Evolutionary conservation across 768 basidiomycete genomes (phyloP).

Genomic region (Podaxis sp.): DNA sequence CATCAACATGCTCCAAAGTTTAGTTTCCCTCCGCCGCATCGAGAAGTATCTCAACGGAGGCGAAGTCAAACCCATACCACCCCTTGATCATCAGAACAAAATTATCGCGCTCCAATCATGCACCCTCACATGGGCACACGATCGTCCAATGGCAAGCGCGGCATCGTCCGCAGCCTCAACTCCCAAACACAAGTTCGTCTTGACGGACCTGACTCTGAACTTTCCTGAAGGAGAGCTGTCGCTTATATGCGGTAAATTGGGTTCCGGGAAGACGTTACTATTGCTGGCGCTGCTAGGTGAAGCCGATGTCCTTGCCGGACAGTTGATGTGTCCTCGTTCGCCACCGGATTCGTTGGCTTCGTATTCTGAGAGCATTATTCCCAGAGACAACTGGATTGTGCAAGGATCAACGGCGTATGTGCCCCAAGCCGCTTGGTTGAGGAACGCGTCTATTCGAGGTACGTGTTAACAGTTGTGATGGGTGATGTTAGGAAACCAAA

Average conservation of each 20-base stretch:
- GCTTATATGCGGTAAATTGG: conserved; percentile 85
- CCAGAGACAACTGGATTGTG: conserved; percentile 70
- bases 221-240: conserved; percentile 81
- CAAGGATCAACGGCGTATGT: conserved; percentile 82
- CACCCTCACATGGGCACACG: conserved; percentile 88
- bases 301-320: conserved; percentile 79
- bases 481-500: background rate
- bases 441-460: conserved; percentile 61
- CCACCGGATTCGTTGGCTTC: conserved; percentile 73
- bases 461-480: background rate
- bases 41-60: conserved; percentile 80
- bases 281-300: conserved; percentile 85
- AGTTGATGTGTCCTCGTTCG: conserved; percentile 78
- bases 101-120: conserved; percentile 77
- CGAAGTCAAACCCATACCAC: conserved; percentile 65
- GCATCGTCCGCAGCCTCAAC: conserved; percentile 61
- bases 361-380: conserved; percentile 38
- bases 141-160: conserved; percentile 44
- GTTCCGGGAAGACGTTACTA: conserved; percentile 84
- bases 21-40: conserved; percentile 85
- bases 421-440: conserved; percentile 69
- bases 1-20: conserved; percentile 82
- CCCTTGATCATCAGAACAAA: conserved; percentile 50
- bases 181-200: conserved; percentile 73
- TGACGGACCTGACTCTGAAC: conserved; percentile 71